Conservation (phyloP, 441 rosid species). For the Bruguiera hainesii region DNA sequence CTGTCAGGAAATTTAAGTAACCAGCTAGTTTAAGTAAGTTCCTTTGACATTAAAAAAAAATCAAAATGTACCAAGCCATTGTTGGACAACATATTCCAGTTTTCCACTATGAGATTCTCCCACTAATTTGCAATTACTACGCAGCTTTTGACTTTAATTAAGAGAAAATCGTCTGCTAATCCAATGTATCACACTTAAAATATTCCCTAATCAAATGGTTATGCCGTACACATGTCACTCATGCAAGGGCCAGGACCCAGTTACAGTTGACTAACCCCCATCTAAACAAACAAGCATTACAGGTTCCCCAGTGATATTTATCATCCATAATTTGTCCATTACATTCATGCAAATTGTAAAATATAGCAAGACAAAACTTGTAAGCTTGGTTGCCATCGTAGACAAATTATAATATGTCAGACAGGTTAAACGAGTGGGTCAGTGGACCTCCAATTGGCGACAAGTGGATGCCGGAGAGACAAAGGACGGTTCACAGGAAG, state of each 20-base stretch:
- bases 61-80: constrained; percentile 10
- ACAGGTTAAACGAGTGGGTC: constrained; percentile 21
- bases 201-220: constrained; percentile 12
- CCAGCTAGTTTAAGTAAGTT: constrained; percentile 14
- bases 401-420: constrained; percentile 7
- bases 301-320: constrained; percentile 2
- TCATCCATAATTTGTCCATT: constrained; percentile 18
- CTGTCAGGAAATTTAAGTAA: constrained; percentile 3
- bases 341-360: constrained; percentile 17
- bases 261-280: constrained; percentile 26
- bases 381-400: constrained; percentile 23
- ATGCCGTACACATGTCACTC: constrained; percentile 30
- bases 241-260: constrained; percentile 28
- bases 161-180: constrained; percentile 4
- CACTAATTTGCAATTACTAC: constrained; percentile 33
- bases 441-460: constrained; percentile 13
- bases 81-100: constrained; percentile 12
- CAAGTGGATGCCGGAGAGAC: constrained; percentile 32
- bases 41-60: constrained; percentile 18
- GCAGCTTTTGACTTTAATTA: constrained; percentile 36
- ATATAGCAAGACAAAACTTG: constrained; percentile 21
- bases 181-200: constrained; percentile 8
- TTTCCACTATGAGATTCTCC: constrained; percentile 24
- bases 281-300: neutral
- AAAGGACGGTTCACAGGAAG: constrained; percentile 30